Evolutionary conservation across 306 rosid genomes (phyloP), one percentile per base, ranked within the genome.

Genomic region (Argentina anserina): DNA sequence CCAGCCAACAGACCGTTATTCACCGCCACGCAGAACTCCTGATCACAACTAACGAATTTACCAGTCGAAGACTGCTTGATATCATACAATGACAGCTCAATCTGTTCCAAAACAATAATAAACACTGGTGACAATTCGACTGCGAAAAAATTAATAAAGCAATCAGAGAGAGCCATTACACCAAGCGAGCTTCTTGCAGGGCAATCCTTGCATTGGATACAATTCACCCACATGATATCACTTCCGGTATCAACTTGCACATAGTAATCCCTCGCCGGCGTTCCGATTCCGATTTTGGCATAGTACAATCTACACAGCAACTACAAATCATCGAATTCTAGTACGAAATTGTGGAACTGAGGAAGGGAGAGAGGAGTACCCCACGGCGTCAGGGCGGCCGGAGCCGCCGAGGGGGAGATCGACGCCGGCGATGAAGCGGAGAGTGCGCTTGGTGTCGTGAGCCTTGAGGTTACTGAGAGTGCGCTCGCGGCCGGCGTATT

Each of bases 201-300:
- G 84, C 99, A 94, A 53, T 89, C 95, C 65, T 26, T 83, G 84
- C 99, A 94, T 75, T 94, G 96, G 40, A 87, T 91, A 79, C 99
- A 91, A 76, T 94, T 91, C 50, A 94, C 91, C 99, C 97, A 94
- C 96, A 94, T 92, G 65, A 94, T 89, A 72, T 94, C 99, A 78
- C 91, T 94, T 67, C 99, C 97, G 11, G 99, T 94, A 72, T 94
- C 99, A 13, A 94, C 99, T 69, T 94, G 99, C 18, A 91, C 87
- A 82, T 94, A 94, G 70, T 91, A 94, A 75, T 89, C 84, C 87
- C 84, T 87, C 2, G 92, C 49, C 72, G 99, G 99, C 60, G 96
- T 91, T 76, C 99, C 99, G 79, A 94, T 94, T 76, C 96, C 96
- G 77, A 94, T 94, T 87, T 84, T 88, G 18, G 99, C 99, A 78